These are phyloP conservation scores for Talaromyces stipitatus DNA, from an alignment of 495 filamentous ascomycete genomes.

Conservation along the genomic window DNA sequence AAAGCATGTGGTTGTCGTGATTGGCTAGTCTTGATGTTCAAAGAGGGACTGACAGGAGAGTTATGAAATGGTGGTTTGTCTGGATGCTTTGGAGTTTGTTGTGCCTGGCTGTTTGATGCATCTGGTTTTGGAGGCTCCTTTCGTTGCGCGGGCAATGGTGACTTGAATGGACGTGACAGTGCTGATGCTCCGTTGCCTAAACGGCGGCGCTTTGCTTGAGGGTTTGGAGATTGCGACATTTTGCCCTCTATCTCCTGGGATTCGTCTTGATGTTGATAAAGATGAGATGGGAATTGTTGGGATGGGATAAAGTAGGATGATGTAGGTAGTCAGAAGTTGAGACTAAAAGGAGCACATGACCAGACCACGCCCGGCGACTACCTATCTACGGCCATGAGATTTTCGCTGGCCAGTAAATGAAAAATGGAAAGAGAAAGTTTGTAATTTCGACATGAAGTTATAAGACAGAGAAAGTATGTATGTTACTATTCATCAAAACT, in stretches of 20 bases:
- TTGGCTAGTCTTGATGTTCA: background rate
- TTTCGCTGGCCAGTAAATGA: too few species aligned
- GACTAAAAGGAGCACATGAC: background rate
- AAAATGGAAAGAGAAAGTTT: background rate
- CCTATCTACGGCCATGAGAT: background rate
- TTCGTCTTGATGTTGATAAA: background rate
- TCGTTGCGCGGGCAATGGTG: constrained; percentile 40
- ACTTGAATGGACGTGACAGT: constrained; percentile 62
- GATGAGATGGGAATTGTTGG: background rate
- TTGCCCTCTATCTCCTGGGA: background rate
- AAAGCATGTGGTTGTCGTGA: too few species aligned
- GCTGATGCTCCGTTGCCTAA: constrained; percentile 39
- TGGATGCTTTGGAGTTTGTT: background rate
- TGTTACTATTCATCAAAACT: constrained; percentile 10
- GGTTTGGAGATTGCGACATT: background rate
- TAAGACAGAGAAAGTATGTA: background rate
- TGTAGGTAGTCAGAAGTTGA: background rate
- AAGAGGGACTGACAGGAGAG: background rate
- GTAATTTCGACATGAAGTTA: background rate
- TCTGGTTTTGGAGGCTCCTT: constrained; percentile 7
- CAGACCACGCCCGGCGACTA: background rate
- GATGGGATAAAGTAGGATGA: background rate
- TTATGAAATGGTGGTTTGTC: background rate
- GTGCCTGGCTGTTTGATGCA: background rate
- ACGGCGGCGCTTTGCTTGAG: constrained; percentile 46